Evolutionary conservation across 768 basidiomycete genomes (phyloP).

Genomic region (Psilocybe subaeruginosa): DNA sequence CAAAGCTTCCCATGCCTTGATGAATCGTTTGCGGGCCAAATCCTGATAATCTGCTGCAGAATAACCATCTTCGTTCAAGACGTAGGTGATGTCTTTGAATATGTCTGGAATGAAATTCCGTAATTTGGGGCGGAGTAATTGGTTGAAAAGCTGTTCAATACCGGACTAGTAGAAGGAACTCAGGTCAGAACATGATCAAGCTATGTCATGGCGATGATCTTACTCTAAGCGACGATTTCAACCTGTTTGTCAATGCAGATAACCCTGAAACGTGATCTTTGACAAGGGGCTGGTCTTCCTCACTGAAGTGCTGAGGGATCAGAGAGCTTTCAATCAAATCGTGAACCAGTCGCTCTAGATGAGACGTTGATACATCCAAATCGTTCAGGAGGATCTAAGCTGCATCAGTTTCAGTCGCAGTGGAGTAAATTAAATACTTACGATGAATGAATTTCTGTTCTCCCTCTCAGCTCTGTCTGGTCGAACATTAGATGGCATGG

Average conservation of each 20-base stretch:
- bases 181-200: background rate
- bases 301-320: slow-evolving; percentile 70
- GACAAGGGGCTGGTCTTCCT: slow-evolving; percentile 54
- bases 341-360: slow-evolving; percentile 80
- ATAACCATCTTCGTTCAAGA: slow-evolving; percentile 89
- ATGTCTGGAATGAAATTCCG: slow-evolving; percentile 84
- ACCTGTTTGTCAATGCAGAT: slow-evolving; percentile 57
- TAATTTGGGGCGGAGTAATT: slow-evolving; percentile 85
- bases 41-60: slow-evolving; percentile 85
- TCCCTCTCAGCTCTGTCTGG: slow-evolving; percentile 84
- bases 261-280: slow-evolving; percentile 53
- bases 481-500: slow-evolving; percentile 47
- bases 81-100: slow-evolving; percentile 88
- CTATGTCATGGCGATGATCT: slow-evolving; percentile 14
- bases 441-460: slow-evolving; percentile 79
- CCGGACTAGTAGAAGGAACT: slow-evolving; percentile 55
- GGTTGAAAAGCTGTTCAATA: slow-evolving; percentile 94
- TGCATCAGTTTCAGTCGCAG: background rate
- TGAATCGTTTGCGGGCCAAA: slow-evolving; percentile 85
- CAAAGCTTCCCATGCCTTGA: slow-evolving; percentile 84
- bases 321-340: slow-evolving; percentile 59
- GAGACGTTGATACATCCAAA: slow-evolving; percentile 88
- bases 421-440: slow-evolving; percentile 40
- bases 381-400: slow-evolving; percentile 88
- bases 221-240: slow-evolving; percentile 78